Conservation (phyloP, 176 grass and related monocot species). For the Dactylis glomerata region DNA sequence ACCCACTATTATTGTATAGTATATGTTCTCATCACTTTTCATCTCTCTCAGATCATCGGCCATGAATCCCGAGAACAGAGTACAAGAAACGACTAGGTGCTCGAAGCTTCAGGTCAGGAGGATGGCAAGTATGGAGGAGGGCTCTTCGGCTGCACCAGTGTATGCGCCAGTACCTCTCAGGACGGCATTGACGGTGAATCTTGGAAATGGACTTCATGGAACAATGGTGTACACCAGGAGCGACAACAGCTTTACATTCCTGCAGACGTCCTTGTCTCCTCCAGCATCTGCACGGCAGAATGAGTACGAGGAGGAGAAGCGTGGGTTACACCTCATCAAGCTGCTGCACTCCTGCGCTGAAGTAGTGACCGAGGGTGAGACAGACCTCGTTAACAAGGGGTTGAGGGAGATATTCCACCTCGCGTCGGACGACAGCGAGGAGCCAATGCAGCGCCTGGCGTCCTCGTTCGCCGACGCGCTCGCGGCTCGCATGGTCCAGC, state of each 20-base stretch:
- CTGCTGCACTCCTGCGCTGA: slow-evolving; percentile 34
- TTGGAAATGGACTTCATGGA: not conserved
- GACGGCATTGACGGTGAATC: not conserved
- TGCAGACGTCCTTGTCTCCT: too few species aligned
- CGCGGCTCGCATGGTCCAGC: slow-evolving; percentile 28
- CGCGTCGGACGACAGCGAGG: slow-evolving; percentile 25
- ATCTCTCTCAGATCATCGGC: not conserved
- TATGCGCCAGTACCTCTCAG: not conserved
- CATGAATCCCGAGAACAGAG: not conserved
- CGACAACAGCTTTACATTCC: not conserved
- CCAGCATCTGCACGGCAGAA: not conserved
- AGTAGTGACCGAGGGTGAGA: slow-evolving; percentile 5
- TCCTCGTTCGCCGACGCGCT: slow-evolving; percentile 43
- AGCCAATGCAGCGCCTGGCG: slow-evolving; percentile 58
- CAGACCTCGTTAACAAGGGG: not conserved
- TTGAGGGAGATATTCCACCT: slow-evolving; percentile 25
- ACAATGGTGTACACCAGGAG: not conserved
- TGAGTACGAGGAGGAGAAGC: not conserved
- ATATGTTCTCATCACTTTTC: too few species aligned
- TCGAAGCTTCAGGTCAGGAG: not conserved
- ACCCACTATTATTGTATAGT: too few species aligned
- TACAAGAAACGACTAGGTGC: not conserved
- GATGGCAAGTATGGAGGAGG: not conserved
- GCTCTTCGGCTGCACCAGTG: not conserved
- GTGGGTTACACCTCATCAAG: not conserved